phyloP scores from a whole-genome alignment of 2,329 filamentous ascomycete genomes.

The Diaporthe velutina region DNA sequence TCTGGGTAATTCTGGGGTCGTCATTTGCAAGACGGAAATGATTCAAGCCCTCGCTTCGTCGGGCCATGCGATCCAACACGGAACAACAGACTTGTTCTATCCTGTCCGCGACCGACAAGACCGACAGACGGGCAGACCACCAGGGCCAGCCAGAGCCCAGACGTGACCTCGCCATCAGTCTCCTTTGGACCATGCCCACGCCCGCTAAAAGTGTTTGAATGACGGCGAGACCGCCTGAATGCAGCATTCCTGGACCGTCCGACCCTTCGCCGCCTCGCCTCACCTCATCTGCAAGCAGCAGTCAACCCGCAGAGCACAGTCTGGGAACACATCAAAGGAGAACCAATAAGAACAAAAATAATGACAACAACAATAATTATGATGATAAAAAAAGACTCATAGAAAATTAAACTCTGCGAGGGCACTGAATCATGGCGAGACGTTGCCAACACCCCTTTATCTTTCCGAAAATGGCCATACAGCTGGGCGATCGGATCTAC shows the following conservation, averaged over 20 bases:
- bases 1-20: conserved; percentile 10
- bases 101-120: background rate
- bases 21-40: conserved; percentile 24
- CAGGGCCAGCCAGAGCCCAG: conserved; percentile 14
- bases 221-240: background rate
- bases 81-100: background rate
- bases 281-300: background rate
- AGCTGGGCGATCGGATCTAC: conserved; percentile 1
- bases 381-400: background rate
- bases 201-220: background rate
- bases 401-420: background rate
- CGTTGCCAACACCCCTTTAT: conserved; percentile 19
- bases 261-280: background rate
- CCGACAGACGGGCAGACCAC: conserved; percentile 8
- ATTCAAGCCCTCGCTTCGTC: background rate
- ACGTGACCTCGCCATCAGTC: background rate
- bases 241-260: background rate
- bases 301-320: background rate
- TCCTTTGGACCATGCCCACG: background rate
- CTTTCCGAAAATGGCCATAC: background rate
- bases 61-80: conserved; percentile 4
- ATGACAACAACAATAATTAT: background rate
- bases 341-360: background rate
- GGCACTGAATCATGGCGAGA: conserved; percentile 24
- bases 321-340: background rate